Percentiles rank a stretch among this genome's conserved stretches.
These are phyloP conservation scores for Pleurotus eryngii DNA, from an alignment of 768 basidiomycete genomes.

Conservation along the genomic window DNA sequence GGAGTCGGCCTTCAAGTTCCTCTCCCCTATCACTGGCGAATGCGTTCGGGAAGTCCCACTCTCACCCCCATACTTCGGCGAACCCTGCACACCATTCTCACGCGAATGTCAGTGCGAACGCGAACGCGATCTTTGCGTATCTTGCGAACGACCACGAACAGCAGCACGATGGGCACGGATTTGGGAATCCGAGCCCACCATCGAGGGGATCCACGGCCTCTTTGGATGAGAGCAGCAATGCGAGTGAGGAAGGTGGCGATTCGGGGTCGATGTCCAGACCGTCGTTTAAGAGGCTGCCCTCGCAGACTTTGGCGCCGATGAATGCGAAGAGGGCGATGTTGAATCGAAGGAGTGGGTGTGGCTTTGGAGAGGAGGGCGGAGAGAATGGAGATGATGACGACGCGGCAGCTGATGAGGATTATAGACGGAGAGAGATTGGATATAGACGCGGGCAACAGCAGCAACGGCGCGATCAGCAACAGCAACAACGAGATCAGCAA, in stretches of 20 bases:
- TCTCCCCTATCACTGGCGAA: conserved; percentile 36
- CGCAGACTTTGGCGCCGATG: conserved; percentile 65
- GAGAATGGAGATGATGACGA: conserved; percentile 27
- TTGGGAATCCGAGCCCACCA: conserved; percentile 11
- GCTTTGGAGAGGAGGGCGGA: too few relatives aligned
- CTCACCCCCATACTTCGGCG: background rate
- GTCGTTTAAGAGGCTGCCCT: conserved; percentile 70
- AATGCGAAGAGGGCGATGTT: conserved; percentile 52
- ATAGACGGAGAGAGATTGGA: background rate
- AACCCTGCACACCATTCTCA: background rate
- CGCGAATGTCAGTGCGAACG: background rate
- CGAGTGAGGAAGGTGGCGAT: conserved; percentile 10
- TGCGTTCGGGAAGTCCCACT: conserved; percentile 30
- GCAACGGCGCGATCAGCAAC: background rate
- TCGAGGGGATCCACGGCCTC: conserved; percentile 30
- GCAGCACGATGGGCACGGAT: background rate
- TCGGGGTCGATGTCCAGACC: conserved; percentile 36
- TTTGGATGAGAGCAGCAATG: conserved; percentile 25
- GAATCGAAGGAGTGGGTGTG: conserved; percentile 11
- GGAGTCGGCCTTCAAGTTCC: background rate
- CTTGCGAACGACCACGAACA: background rate
- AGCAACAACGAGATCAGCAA: background rate
- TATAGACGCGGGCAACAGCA: background rate
- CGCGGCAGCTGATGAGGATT: conserved; percentile 10
- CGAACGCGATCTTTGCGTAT: conserved; percentile 7